Evolutionary conservation across 371 early-diverging fungal genomes (phyloP), one percentile per base, ranked within the genome.

Genomic region (Mortierella sp.): DNA sequence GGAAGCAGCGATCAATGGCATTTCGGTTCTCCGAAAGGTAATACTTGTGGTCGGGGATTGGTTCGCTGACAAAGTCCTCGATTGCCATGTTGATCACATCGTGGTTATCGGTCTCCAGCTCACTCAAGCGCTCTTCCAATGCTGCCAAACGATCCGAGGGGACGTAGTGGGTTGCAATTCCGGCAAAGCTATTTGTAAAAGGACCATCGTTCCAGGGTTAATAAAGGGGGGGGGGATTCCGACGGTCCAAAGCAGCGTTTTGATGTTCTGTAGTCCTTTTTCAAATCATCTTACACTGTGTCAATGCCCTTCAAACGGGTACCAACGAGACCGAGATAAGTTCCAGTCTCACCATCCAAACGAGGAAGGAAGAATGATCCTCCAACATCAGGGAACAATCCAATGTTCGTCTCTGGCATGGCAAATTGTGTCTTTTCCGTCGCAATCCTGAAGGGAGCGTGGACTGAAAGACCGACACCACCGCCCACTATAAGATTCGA

Each of bases 91-190:
- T 95, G 52, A 98, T 91, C 10, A 92, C 93, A 12, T 91, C 92
- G 50, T 91, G 84, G 59, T 96, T 94, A 28, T 87, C 83, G 5
- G 91, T 86, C 61, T 92, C 94, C 29, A 97, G 71, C 69, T 95
- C 96, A 56, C 87, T 84, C 54, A 98, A 80, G 13, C 94, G 88
- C 43, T 92, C 86, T 69, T 95, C 90, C 63, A 98, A 84, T 10
- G 91, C 81, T 0, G 91, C 84, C 47, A 97, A 66, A 25, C 97
- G 87, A 48, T 89, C 88, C 1, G 94, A 89, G 8, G 98, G 96
- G 43, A 98, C 92, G 76, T 91, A 98, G 80, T 98, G 98, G 9
- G 98, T 96, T 12, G 96, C 97, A 71, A 98, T 90, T n/a, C 99
- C 98, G 10, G 96, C 89, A 73, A 85, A 84, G 49, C 92, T 94